Evolutionary conservation across 805 yeast species (phyloP).

Genomic region (Maudiozyma saulgeensis): DNA sequence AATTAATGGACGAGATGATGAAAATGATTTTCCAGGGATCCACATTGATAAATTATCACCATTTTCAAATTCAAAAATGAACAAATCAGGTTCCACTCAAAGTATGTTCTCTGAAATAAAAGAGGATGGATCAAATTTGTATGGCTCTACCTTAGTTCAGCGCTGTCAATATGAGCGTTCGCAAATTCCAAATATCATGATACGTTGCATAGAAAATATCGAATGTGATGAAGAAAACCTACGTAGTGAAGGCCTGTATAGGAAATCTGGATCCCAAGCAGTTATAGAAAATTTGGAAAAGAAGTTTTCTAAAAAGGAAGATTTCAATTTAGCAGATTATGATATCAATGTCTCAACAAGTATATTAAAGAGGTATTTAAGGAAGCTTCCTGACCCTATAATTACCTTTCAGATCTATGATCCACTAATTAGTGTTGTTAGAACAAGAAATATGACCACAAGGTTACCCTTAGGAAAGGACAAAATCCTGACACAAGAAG

Average conservation of each 20-base stretch:
- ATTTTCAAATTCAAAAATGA: constrained; percentile 6
- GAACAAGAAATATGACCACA: constrained; percentile 19
- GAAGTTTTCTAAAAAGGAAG: constrained; percentile 7
- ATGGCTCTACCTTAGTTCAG: constrained; percentile 45
- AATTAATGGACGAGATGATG: too few relatives aligned
- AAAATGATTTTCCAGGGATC: background rate
- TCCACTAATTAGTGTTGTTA: constrained; percentile 48
- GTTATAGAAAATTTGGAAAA: constrained; percentile 29
- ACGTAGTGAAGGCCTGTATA: constrained; percentile 75
- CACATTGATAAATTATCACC: constrained; percentile 14
- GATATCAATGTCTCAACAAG: constrained; percentile 86
- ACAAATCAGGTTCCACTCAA: background rate
- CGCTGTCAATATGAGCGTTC: constrained; percentile 55
- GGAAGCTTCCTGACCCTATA: constrained; percentile 79
- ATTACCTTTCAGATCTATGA: constrained; percentile 66
- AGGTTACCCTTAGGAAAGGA: constrained; percentile 13
- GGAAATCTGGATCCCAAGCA: constrained; percentile 77
- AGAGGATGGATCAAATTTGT: constrained; percentile 1
- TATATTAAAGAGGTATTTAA: constrained; percentile 75
- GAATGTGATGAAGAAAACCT: constrained; percentile 38
- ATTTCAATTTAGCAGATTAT: constrained; percentile 33
- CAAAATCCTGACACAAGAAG: constrained; percentile 9
- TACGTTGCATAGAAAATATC: constrained; percentile 65
- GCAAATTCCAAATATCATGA: constrained; percentile 59
- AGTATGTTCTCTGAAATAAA: background rate